Base-by-base conservation (phyloP, 768 basidiomycete species). In the Serpula lacrymans region DNA sequence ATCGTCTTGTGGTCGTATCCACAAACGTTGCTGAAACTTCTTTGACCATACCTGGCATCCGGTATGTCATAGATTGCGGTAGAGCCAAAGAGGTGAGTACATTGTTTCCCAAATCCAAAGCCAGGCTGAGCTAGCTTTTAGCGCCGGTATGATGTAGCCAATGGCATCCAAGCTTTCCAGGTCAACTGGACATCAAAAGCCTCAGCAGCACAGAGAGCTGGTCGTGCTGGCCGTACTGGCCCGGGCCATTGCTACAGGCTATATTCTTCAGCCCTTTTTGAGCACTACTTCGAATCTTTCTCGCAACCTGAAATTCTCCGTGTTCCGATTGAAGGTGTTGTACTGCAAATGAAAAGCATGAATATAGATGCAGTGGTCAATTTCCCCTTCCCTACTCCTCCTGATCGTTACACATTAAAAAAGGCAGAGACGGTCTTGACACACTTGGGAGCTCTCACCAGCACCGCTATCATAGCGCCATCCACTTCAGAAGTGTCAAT, bases 281-380 rank as follows among this genome's bases (percentile, higher is more conserved):
- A 98, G 58, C 80, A 94, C 55, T 80, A 95, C 61, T 95, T 98
- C 56, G 84, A 88, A 23, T 65, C 80, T 42, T 95, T 95, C 62
- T 75, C 89, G 0, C 69, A 79, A 43, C 96, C 96, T 2, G 96
- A 99, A 61, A 94, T 98, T 41, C 74, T 92, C 31, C 85, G 94
- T 17, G 92, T 89, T 69, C 94, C 96, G 0, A 95, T 98, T 50
- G 96, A 98, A 52, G 94, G 93, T 2, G 84, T 98, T 17, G 88
- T 98, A 7, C 71, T 98, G 23, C 94, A 97, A 62, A 97, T 99
- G 95, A 99, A 99, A 71, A 84, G 82, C 60, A 97, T 99, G 93
- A 90, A 95, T 56, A 95, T 99, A 43, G 93, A 98, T 54, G 75
- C 90, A 1, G 91, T 98, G 27, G 73, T 90, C 51, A 98, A 98